Base-by-base conservation (phyloP, 768 basidiomycete genomes). In the Butyriboletus loyo region DNA sequence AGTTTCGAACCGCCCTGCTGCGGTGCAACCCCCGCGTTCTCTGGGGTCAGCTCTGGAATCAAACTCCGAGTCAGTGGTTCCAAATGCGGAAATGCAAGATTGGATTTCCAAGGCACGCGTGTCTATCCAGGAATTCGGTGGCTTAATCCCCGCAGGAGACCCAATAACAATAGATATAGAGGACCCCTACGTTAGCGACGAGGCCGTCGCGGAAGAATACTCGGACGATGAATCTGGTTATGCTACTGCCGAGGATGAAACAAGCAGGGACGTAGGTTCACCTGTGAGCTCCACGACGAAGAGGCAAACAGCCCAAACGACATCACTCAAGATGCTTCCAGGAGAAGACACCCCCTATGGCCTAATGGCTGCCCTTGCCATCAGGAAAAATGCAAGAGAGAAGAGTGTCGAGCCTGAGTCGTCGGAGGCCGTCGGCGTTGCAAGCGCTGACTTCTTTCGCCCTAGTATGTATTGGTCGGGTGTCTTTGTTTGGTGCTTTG, bases 31-130 rank as follows among this genome's bases (percentile, higher is more conserved):
- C 56, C 77, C 55, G 68, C 76, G 7, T 58, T 77, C 53, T 39
- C 76, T 50, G 9, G 38, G 60, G 63, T 58, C 63, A 7, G 59
- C 69, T 3, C 62, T 60, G 59, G 64, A 44, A 37, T 55, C 62
- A 49, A 54, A 54, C 52, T 56, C 65, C 45, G 57, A 69, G 53
- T 46, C 58, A 5, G 69, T 62, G 39, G 72, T 73, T 24, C 57
- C 72, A 7, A 75, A 74, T 40, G 80, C 84, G 52, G 85, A 81
- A 46, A 80, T 89, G 40, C 79, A 83, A 57, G 82, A 87, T 54
- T 92, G 89, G 89, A 84, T 92, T 50, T 75, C 83, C 7, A 86
- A 84, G 65, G 89, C 89, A 0, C 79, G 83, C 46, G 80, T 83
- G 53, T 84, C 81, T 34, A 74, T 90, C 42, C 76, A 82, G 50